Conservation (phyloP, 1,284 basidiomycete species). For the Stereum hirsutum region DNA sequence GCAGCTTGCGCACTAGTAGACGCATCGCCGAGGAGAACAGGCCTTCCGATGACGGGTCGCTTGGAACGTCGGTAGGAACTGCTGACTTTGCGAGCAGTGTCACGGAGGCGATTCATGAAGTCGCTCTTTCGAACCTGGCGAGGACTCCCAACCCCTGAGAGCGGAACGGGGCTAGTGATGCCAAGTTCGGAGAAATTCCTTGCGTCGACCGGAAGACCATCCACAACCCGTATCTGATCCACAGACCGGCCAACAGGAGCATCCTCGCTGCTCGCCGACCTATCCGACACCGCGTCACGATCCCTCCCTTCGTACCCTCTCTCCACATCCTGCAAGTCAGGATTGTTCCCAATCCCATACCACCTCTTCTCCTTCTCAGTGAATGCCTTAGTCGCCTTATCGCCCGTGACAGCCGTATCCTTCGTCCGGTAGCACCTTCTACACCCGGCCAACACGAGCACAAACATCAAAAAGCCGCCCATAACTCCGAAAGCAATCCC, state of each 20-base stretch:
- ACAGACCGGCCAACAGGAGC: slow-evolving; percentile 18
- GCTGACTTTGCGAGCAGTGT: slow-evolving; percentile 59
- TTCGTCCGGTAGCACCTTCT: slow-evolving; percentile 44
- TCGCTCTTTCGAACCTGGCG: slow-evolving; percentile 59
- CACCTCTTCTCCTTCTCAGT: slow-evolving; percentile 55
- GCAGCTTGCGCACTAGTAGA: not conserved
- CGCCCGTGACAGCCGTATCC: slow-evolving; percentile 48
- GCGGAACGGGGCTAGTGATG: slow-evolving; percentile 14
- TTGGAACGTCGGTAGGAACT: slow-evolving; percentile 36
- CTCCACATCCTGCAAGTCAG: slow-evolving; percentile 10
- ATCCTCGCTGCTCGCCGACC: not conserved
- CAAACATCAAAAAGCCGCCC: slow-evolving; percentile 48
- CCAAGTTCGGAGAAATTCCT: slow-evolving; percentile 24
- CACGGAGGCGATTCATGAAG: slow-evolving; percentile 48
- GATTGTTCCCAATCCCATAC: slow-evolving; percentile 46
- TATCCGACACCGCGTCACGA: not conserved
- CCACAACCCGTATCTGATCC: slow-evolving; percentile 33
- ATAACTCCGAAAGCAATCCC: slow-evolving; percentile 54
- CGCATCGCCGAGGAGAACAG: slow-evolving; percentile 13
- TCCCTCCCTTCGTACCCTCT: slow-evolving; percentile 18
- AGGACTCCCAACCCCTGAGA: no score
- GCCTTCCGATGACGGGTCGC: slow-evolving; percentile 39
- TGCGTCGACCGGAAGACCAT: slow-evolving; percentile 38
- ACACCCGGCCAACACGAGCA: slow-evolving; percentile 42
- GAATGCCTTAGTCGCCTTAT: slow-evolving; percentile 45